Evolutionary conservation across 2,329 filamentous ascomycete genomes (phyloP).

Genomic region (Clonostachys byssicola): DNA sequence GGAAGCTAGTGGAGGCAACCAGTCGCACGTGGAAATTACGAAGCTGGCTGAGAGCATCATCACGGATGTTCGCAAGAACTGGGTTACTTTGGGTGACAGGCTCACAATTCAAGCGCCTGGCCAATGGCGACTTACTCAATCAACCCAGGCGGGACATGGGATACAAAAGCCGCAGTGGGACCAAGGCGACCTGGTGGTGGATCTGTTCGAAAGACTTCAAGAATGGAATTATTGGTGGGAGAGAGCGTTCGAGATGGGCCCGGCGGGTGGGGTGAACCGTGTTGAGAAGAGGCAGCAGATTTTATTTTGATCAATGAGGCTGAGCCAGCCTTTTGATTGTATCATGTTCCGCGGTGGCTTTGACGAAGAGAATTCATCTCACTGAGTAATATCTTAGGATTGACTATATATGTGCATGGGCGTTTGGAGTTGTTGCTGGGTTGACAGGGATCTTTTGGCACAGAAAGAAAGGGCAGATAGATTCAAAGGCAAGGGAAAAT

Average conservation of each 20-base stretch:
- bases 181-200: conserved; percentile 16
- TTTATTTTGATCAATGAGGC: not conserved
- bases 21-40: not conserved
- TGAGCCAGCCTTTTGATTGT: not conserved
- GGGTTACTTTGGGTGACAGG: conserved; percentile 24
- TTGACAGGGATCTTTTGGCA: too few species aligned
- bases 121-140: conserved; percentile 16
- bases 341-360: too few species aligned
- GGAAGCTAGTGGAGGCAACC: too few species aligned
- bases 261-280: not conserved
- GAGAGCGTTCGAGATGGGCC: conserved; percentile 4
- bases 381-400: too few species aligned
- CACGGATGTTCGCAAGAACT: conserved; percentile 38
- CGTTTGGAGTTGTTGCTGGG: too few species aligned
- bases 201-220: conserved; percentile 19
- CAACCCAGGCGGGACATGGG: conserved; percentile 28
- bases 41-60: conserved; percentile 35
- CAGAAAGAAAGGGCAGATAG: too few species aligned
- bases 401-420: too few species aligned
- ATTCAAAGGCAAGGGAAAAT: too few species aligned
- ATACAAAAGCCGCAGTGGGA: conserved; percentile 23
- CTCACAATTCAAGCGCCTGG: conserved; percentile 33
- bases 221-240: conserved; percentile 28
- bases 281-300: not conserved
- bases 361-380: too few species aligned